These are phyloP conservation scores for Phialophora verrucosa DNA, from an alignment of 2,329 filamentous ascomycete species.

Conservation along the genomic window DNA sequence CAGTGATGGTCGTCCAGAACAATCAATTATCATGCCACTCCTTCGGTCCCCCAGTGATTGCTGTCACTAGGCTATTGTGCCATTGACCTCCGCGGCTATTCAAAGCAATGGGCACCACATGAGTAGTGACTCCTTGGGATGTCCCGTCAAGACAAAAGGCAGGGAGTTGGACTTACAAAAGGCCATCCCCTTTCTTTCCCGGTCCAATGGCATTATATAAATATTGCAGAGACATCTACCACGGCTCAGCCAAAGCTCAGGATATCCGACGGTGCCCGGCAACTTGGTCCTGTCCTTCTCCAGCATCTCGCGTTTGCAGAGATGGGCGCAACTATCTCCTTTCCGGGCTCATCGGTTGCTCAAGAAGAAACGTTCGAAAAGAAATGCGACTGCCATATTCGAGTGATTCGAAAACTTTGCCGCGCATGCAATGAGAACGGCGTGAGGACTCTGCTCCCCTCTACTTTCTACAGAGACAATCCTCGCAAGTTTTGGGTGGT, in stretches of 20 bases:
- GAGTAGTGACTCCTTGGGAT: background rate
- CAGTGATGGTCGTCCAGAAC: background rate
- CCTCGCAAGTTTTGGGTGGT: background rate
- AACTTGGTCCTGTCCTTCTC: background rate
- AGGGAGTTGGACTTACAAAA: background rate
- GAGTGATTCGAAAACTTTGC: background rate
- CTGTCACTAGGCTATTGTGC: background rate
- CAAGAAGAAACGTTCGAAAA: background rate
- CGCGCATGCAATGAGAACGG: background rate
- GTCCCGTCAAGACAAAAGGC: background rate
- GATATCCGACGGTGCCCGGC: background rate
- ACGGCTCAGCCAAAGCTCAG: background rate
- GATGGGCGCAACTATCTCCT: background rate
- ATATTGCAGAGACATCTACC: background rate
- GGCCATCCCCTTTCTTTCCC: background rate
- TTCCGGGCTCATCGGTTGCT: background rate
- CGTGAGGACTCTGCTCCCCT: background rate
- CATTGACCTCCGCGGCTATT: background rate
- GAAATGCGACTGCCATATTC: background rate
- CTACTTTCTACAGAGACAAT: background rate
- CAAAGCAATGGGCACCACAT: background rate
- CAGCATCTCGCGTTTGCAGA: background rate
- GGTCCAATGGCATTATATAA: background rate
- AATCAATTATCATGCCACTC: background rate
- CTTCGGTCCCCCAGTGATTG: background rate